Evolutionary conservation across 2,329 filamentous ascomycete species (phyloP), one percentile per base, ranked within the genome.

Genomic region (Pestalotiopsis sp.): DNA sequence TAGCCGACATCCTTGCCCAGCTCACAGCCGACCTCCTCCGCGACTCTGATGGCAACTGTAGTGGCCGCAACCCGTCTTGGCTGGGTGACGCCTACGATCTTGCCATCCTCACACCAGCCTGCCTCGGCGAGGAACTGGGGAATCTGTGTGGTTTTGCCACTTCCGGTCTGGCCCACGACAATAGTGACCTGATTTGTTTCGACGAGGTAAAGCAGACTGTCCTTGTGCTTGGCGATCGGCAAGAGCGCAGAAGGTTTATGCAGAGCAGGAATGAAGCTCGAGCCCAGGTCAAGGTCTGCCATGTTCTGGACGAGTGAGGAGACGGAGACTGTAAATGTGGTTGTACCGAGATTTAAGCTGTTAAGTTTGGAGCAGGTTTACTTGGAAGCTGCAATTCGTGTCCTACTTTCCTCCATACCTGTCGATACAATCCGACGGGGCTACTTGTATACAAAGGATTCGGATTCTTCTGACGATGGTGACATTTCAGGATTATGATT

Each of bases 91-190:
- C 91, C 95, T 73, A 99, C 92, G 60, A 92, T 80, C 77, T 95
- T 97, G 23, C 93, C 94, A 77, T 94, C 88, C 36, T 87, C 85
- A 77, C 93, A 95, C 95, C 95, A 98, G 80, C 95, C 95, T 75
- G 92, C 93, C 74, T 93, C 86, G 68, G 97, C 91, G 13, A 98
- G 87, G 75, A 92, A 98, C 74, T 98, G 95, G 1, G 96, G 96
- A 58, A 98, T 91, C 78, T 98, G 96, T 0, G 96, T 98, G 1
- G 95, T 97, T 81, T 98, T 98, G 57, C 95, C 95, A 27, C 93
- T 97, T 3, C 96, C 96, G 1, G 96, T 98, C 77, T 98, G 94
- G 9, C 95, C 96, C 67, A 98, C 90, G 13, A 98, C 90, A 64
- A 98, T 93, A 0, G 93, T 95, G 68, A 98, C 91, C 0, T 93